Conservation (phyloP, 2,329 filamentous ascomycete species). For the Seiridium unicorne region DNA sequence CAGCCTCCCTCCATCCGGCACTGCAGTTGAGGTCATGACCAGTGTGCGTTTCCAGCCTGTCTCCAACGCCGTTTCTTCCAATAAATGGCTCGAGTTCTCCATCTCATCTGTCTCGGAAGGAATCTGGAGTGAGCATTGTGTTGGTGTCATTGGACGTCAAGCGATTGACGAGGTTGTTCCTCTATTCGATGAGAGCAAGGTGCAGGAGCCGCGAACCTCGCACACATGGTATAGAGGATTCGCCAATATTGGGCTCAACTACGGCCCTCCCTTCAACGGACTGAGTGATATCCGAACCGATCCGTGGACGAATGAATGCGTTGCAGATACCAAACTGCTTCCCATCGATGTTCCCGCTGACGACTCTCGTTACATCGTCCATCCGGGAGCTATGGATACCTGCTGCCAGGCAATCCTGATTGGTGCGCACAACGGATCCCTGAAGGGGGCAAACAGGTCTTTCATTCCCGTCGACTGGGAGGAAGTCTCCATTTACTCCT, state of each 20-base stretch:
- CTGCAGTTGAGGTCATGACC: slow-evolving; percentile 13
- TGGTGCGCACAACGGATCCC: slow-evolving; percentile 8
- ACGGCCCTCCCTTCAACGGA: slow-evolving; percentile 12
- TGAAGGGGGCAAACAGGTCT: slow-evolving; percentile 9
- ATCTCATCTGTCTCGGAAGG: slow-evolving; percentile 10
- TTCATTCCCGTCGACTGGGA: slow-evolving; percentile 7
- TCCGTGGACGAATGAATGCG: slow-evolving; percentile 9
- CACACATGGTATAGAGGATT: slow-evolving; percentile 14
- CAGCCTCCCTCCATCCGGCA: slow-evolving; percentile 12
- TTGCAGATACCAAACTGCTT: slow-evolving; percentile 7
- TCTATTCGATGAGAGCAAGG: slow-evolving; percentile 9
- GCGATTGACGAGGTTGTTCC: slow-evolving; percentile 7
- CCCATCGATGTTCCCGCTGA: slow-evolving; percentile 7
- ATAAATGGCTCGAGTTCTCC: slow-evolving; percentile 13
- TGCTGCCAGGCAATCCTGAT: neutral
- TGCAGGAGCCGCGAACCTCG: slow-evolving; percentile 10
- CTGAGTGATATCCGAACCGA: slow-evolving; percentile 1
- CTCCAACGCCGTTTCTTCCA: slow-evolving; percentile 11
- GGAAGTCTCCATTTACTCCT: neutral
- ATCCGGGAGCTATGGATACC: slow-evolving; percentile 10
- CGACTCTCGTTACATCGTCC: slow-evolving; percentile 13
- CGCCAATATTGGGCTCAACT: slow-evolving; percentile 13
- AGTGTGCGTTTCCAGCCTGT: slow-evolving; percentile 10
- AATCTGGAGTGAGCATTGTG: slow-evolving; percentile 13
- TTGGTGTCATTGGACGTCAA: slow-evolving; percentile 11